Percentiles rank a stretch among this genome's conserved stretches.
phyloP scores from a whole-genome alignment of 805 yeast genomes.

The Wickerhamiella siamensis region DNA sequence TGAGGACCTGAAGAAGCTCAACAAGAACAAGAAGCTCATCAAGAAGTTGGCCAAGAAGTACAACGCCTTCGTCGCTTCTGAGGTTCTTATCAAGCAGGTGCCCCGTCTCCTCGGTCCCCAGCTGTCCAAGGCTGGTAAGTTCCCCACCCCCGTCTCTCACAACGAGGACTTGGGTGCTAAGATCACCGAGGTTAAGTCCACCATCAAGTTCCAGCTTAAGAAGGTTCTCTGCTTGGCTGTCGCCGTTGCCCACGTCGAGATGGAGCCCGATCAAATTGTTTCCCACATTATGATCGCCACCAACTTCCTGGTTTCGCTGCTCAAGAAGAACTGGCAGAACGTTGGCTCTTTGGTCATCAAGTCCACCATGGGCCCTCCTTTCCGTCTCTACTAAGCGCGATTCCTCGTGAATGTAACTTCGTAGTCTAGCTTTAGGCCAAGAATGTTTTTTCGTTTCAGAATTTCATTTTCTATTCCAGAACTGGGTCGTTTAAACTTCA shows the following conservation, averaged over 20 bases:
- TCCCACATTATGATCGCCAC: constrained; percentile 98
- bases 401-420: neutral
- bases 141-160: constrained; percentile 99
- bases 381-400: constrained; percentile 80
- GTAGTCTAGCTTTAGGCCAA: neutral
- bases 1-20: constrained; percentile 98
- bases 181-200: constrained; percentile 95
- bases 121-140: constrained; percentile 99
- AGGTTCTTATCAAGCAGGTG: constrained; percentile 97
- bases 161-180: constrained; percentile 92
- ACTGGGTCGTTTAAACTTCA: neutral
- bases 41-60: constrained; percentile 99
- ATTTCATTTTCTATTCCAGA: neutral
- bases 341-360: constrained; percentile 98
- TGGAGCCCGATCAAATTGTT: constrained; percentile 91
- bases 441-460: neutral
- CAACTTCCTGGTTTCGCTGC: constrained; percentile 96
- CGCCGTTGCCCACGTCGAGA: constrained; percentile 98
- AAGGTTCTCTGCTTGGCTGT: constrained; percentile 99
- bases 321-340: constrained; percentile 99
- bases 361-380: constrained; percentile 99
- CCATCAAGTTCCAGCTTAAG: constrained; percentile 99
- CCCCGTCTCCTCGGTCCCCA: constrained; percentile 99
- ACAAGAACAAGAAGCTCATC: constrained; percentile 99
- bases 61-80: constrained; percentile 99